Evolutionary conservation across 2,329 filamentous ascomycete species (phyloP), one percentile per base, ranked within the genome.

Genomic region (Microcyclospora pomicola): DNA sequence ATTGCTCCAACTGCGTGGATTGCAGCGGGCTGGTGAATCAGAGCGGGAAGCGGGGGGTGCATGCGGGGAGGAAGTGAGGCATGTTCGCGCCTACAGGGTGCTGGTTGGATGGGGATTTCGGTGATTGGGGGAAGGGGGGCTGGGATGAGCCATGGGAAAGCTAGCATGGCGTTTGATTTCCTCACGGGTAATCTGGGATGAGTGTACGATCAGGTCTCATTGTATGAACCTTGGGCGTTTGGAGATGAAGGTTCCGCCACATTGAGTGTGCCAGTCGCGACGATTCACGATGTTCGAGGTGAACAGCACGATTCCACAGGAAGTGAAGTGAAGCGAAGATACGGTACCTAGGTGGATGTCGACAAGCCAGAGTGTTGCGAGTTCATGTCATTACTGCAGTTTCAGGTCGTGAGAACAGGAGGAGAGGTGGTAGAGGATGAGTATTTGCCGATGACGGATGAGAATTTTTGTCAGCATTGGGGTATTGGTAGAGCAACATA

Each of bases 1-100:
- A 42, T 31, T 41, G 44, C 40, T 38, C 39, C 19, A 47, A 41
- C 35, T 45, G 44, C 42, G 34, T 19, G 19, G 35, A 46, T 29
- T 42, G 42, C 35, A 33, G 33, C 6, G 44, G 44, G 27, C 28
- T 46, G n/a, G 28, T 14, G 33, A 34, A 46, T 30, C 41, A 35
- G n/a, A 42, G 35, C 16, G 42, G 45, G 16, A 15, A 35, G 34
- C 16, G 40, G 15, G 43, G 38, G 29, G 37, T 38, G 28, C 41
- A 41, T 31, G 33, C 37, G 13, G 37, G 31, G 14, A 24, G 7
- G 19, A 24, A 24, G 19, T 24, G 7, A 7, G n/a, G n/a, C n/a
- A n/a, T n/a, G n/a, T n/a, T n/a, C n/a, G n/a, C n/a, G n/a, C n/a
- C 6, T 10, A n/a, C 10, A 15, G 31, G 10, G 28, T 34, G 13